Base-by-base conservation (phyloP, 1,139 yeast species). In the Zygoascus hellenicus region DNA sequence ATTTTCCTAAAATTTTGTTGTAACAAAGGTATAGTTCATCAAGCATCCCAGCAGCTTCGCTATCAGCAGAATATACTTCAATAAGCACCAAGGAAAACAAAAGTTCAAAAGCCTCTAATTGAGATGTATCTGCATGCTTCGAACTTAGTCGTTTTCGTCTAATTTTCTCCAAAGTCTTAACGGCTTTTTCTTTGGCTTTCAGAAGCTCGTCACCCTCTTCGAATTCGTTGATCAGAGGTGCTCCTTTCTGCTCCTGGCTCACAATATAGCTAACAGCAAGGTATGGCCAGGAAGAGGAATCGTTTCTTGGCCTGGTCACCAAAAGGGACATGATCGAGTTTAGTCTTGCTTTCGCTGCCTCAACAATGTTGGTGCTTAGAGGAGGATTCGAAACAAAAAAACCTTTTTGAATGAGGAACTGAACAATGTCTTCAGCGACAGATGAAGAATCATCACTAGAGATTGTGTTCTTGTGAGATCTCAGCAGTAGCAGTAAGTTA, bases 21-120 rank as follows among this genome's bases (percentile, higher is more conserved):
- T 67, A 67, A 50, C 69, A 66, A 40, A 62, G 42, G 47, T 64
- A 80, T 48, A 90, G 68, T 60, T 90, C 98, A 35, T 80, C 82
- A 38, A 89, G 71, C 17, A 88, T 82, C 30, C 80, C 72, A 3
- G 84, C 79, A 0, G 96, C 83, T 53, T 90, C 97, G 2, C 72
- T 61, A 47, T 77, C 80, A 15, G 92, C 95, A 53, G 81, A 70
- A 60, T 82, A 89, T 38, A 90, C 72, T 61, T 89, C 96, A 26
- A 92, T 64, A 41, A 89, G 66, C 2, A 84, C 84, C 76, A 87
- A 78, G 0, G 96, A 83, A 50, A 86, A 79, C 43, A 92, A 69
- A 40, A 87, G 69, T 61, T 88, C 95, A 60, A 85, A 83, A n/a
- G 76, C 80, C 40, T 66, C 59, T 6, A 74, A 57, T 46, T 73